These are phyloP conservation scores for Simplicillium aogashimaense DNA, from an alignment of 2,329 filamentous ascomycete species.

Conservation along the genomic window DNA sequence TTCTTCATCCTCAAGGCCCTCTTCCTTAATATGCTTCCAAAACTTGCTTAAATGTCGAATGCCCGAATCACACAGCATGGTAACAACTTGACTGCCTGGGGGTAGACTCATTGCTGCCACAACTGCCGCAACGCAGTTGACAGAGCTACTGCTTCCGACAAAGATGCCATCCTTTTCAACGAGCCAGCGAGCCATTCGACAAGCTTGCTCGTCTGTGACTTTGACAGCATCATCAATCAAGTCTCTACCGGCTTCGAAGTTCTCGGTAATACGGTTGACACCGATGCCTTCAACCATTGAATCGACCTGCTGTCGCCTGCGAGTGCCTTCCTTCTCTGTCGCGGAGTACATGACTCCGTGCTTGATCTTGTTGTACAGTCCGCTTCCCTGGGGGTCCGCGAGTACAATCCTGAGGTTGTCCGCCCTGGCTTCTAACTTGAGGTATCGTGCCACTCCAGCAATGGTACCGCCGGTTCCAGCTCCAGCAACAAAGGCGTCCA, in stretches of 20 bases:
- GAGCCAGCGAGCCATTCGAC: constrained; percentile 90
- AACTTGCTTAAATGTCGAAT: constrained; percentile 76
- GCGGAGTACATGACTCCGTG: constrained; percentile 92
- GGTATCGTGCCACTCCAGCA: constrained; percentile 70
- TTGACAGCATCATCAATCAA: constrained; percentile 83
- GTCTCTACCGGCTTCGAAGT: constrained; percentile 80
- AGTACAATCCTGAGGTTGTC: constrained; percentile 61
- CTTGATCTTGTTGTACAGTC: constrained; percentile 82
- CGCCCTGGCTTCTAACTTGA: constrained; percentile 61
- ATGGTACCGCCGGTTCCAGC: constrained; percentile 94
- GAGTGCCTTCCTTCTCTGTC: constrained; percentile 83
- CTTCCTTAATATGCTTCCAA: constrained; percentile 62
- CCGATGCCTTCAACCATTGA: constrained; percentile 94
- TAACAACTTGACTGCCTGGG: constrained; percentile 59
- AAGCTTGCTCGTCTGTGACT: constrained; percentile 81
- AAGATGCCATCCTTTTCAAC: constrained; percentile 96
- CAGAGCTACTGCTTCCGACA: constrained; percentile 87
- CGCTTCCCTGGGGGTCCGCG: constrained; percentile 89
- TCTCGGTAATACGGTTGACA: constrained; percentile 86
- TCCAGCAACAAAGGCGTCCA: constrained; percentile 87
- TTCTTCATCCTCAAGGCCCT: constrained; percentile 53
- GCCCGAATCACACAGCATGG: constrained; percentile 78
- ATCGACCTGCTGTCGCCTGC: constrained; percentile 84
- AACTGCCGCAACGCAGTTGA: constrained; percentile 82
- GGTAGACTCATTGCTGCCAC: constrained; percentile 55